A percentile compares a stretch with the other conserved stretches of the same genome.
Evolutionary conservation across 257 asterid genomes (phyloP).

Genomic region (Fraxinus cuspidata): DNA sequence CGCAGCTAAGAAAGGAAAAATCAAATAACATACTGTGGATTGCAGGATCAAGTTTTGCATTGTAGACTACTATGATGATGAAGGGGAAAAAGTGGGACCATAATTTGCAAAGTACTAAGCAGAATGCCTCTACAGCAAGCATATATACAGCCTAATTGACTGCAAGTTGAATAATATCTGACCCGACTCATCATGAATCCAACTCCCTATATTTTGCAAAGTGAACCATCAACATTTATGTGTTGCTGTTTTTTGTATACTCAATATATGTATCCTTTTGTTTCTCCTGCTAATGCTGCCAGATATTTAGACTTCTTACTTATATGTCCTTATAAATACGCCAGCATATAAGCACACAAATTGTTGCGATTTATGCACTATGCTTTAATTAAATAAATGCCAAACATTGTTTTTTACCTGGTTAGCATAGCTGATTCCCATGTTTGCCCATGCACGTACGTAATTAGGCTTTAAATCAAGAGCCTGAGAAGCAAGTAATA

Average conservation of each 20-base stretch:
- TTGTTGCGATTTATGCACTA: not conserved
- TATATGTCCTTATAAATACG: constrained; percentile 2
- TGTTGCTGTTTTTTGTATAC: not conserved
- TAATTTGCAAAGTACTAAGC: too few relatives aligned
- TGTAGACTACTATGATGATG: constrained; percentile 5
- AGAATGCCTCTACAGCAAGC: too few relatives aligned
- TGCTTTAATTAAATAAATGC: constrained; percentile 13
- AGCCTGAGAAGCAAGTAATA: constrained; percentile 58
- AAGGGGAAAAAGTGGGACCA: not conserved
- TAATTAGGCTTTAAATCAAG: constrained; percentile 93
- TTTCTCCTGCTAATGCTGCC: constrained; percentile 15
- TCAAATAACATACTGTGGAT: not conserved
- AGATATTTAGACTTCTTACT: not conserved
- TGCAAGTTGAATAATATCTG: too few relatives aligned
- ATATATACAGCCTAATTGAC: too few relatives aligned
- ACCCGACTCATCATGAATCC: too few relatives aligned
- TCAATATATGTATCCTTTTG: not conserved
- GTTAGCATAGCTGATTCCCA: constrained; percentile 99
- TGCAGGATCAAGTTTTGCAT: constrained; percentile 10
- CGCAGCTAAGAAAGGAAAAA: not conserved
- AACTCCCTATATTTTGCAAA: constrained; percentile 12
- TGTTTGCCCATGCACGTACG: constrained; percentile 99
- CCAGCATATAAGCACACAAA: constrained; percentile 11
- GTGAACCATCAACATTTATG: constrained; percentile 6
- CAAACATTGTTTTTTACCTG: constrained; percentile 54